A percentile compares a stretch with the other conserved stretches of the same genome.
phyloP scores from a whole-genome alignment of 75 land plant genomes.

The Ceratopteris richardii region DNA sequence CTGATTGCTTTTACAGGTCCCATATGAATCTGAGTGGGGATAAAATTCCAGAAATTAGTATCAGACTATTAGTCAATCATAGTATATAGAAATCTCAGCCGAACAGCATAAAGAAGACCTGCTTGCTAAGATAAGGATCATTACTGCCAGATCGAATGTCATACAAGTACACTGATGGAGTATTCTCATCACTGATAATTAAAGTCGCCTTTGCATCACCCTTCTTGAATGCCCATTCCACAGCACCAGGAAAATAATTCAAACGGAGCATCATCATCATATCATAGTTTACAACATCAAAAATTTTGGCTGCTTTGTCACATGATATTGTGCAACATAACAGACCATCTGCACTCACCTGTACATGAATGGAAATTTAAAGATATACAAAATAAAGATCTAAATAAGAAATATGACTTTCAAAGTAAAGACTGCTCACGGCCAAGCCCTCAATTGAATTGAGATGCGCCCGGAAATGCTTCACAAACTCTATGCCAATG shows the following conservation, averaged over 20 bases:
- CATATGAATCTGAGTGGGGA: constrained; percentile 50
- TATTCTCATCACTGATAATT: constrained; percentile 74
- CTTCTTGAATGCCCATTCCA: constrained; percentile 92
- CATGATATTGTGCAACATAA: constrained; percentile 95
- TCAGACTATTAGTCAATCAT: neutral
- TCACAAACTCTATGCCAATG: constrained; percentile 91
- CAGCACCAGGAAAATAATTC: constrained; percentile 65
- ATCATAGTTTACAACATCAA: constrained; percentile 97
- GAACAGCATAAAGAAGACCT: constrained; percentile 36
- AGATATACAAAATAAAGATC: constrained; percentile 7
- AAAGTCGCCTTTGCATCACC: constrained; percentile 89
- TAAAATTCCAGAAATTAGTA: neutral
- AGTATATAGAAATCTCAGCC: neutral
- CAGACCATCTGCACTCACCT: constrained; percentile 97
- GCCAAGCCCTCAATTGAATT: constrained; percentile 95
- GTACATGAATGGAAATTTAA: constrained; percentile 20
- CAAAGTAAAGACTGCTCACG: constrained; percentile 48
- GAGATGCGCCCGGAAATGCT: constrained; percentile 95
- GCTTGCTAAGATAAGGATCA: constrained; percentile 62
- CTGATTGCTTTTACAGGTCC: constrained; percentile 71
- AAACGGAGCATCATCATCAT: constrained; percentile 98
- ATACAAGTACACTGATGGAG: constrained; percentile 71
- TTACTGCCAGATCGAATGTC: constrained; percentile 86
- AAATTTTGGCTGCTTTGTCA: constrained; percentile 81
- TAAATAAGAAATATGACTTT: neutral